A percentile compares a stretch with the other conserved stretches of the same genome.
phyloP scores from a whole-genome alignment of 2,329 filamentous ascomycete species.

The Ophiocordyceps camponoti-floridani region DNA sequence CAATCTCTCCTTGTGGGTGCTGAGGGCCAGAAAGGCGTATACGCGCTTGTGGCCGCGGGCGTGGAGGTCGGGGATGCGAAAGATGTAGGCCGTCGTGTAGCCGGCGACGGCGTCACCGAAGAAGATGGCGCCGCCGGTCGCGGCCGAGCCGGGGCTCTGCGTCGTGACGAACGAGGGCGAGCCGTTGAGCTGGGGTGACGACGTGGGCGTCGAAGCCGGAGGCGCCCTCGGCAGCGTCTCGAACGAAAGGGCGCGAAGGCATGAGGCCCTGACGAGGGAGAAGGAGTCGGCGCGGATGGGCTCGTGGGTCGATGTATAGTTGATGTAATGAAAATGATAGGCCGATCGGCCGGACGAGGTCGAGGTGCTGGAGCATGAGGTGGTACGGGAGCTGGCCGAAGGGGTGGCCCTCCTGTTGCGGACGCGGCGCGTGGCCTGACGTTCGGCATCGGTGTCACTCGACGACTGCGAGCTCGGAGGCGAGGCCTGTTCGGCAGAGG shows the following conservation, averaged over 20 bases:
- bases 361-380: constrained; percentile 34
- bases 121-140: constrained; percentile 48
- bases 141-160: constrained; percentile 32
- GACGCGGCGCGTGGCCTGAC: constrained; percentile 20
- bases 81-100: constrained; percentile 54
- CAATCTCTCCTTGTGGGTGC: constrained; percentile 44
- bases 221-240: constrained; percentile 44
- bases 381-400: constrained; percentile 23
- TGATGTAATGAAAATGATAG: constrained; percentile 45
- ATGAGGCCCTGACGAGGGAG: constrained; percentile 48
- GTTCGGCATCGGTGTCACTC: constrained; percentile 33
- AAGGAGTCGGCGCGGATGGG: constrained; percentile 43
- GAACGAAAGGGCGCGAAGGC: constrained; percentile 46
- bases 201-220: constrained; percentile 19
- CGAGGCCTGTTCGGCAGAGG: constrained; percentile 25
- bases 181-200: constrained; percentile 16
- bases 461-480: constrained; percentile 34
- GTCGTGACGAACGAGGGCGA: constrained; percentile 35
- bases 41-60: constrained; percentile 51
- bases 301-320: constrained; percentile 52
- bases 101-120: constrained; percentile 47
- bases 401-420: constrained; percentile 23
- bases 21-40: constrained; percentile 48
- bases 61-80: constrained; percentile 49
- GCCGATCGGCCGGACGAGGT: constrained; percentile 25